Base-by-base conservation (phyloP, 2,329 filamentous ascomycete species). In the Aciculosporium take region DNA sequence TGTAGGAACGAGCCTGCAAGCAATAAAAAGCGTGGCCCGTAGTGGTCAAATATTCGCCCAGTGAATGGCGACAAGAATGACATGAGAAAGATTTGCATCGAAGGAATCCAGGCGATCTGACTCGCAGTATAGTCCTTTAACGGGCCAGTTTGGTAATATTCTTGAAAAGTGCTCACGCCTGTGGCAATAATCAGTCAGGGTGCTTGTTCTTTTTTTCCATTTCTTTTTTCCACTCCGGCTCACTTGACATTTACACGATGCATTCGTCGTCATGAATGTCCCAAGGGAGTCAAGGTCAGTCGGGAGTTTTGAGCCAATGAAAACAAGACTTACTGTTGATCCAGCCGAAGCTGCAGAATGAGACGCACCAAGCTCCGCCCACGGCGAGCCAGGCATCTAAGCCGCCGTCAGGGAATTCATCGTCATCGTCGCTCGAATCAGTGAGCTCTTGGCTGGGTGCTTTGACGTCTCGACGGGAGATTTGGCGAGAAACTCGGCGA, bases 101-200 rank as follows among this genome's bases (percentile, higher is more conserved):
- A 72, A 0, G 71, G 66, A 36, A 79, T 78, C 75, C 74, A 79
- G n/a, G 74, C 62, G n/a, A 79, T 62, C 0, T 69, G 69, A 41
- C 69, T 72, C 1, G 70, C 51, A 0, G 71, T 69, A 47, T 73
- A 71, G 2, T 61, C 37, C 5, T 49, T 53, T 3, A 79, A 56
- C 15, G 69, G 63, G 7, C 66, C 57, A 6, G 54, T 62, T 46
- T 74, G 59, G 49, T 79, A 79, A 51, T 76, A 75, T 17, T 68
- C 65, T 50, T 78, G 73, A 48, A 78, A 78, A 12, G 70, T 60
- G 7, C 73, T 74, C 13, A 66, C 52, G 31, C 59, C 59, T 63
- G 35, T 17, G 21, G 31, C 24, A 15, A 38, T 18, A 15, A 17
- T 36, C 13, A 4, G 34, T 35, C 4, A 18, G 25, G n/a, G n/a